Evolutionary conservation across 2,329 filamentous ascomycete species (phyloP), one percentile per base, ranked within the genome.

Genomic region (Talaromyces sp.): DNA sequence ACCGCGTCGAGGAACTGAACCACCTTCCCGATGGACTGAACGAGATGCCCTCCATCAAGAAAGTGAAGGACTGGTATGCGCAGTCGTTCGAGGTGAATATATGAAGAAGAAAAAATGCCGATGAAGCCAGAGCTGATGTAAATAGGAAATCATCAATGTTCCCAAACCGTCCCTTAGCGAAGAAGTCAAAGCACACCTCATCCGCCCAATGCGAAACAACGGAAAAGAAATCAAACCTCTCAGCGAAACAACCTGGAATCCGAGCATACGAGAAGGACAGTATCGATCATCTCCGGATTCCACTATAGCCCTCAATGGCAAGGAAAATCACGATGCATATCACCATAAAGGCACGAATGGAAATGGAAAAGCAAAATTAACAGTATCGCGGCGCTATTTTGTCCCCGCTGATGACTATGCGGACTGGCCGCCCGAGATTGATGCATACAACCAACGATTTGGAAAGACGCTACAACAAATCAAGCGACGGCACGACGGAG

Each of bases 21-120:
- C 91, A 92, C 74, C 84, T 99, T 2, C 95, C 95, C 41, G 95
- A 99, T 85, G 95, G 95, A 64, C 86, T 99, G 67, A 97, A 92
- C 77, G 93, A 98, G 71, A 98, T 99, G 95, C 92, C 93, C 45
- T 98, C 95, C 11, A 97, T 99, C 70, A 89, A 90, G 77, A 92
- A 90, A 74, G 95, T 99, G 70, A 90, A 93, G 77, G 93, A 98
- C 75, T 99, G 95, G 95, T 99, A 99, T 78, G 95, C 94, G 69
- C 95, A 99, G 82, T 99, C 95, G 60, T 99, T 99, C 75, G 95
- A 99, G 88, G 93, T 97, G 86, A 72, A 47, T 27, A 47, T 37
- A 31, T 16, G 4, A 14, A 35, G 16, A 27, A 9, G 27, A 22
- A 74, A 73, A 72, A 75, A 56, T 27, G 60, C 14, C 6, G 6